phyloP scores from a whole-genome alignment of 805 yeast species.

The Deakozyma indianensis region DNA sequence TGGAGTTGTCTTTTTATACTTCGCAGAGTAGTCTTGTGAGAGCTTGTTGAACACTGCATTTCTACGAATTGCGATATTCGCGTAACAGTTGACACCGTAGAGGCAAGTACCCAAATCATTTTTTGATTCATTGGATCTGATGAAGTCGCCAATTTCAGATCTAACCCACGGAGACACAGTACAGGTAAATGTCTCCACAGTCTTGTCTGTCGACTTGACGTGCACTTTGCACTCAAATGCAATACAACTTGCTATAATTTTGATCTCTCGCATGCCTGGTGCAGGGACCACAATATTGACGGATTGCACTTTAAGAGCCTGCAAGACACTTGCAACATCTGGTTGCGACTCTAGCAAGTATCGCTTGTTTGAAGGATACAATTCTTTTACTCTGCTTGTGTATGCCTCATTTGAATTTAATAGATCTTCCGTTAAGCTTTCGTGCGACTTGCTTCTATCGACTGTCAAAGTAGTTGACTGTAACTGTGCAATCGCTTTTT shows the following conservation, averaged over 20 bases:
- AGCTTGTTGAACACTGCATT: not conserved
- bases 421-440: too few relatives aligned
- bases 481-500: not conserved
- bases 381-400: not conserved
- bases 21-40: not conserved
- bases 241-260: not conserved
- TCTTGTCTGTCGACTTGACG: not conserved
- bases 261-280: not conserved
- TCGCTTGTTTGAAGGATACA: not conserved
- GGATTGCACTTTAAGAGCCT: not conserved
- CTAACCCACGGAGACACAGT: not conserved
- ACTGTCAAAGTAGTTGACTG: not conserved
- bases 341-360: not conserved
- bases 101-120: conserved; percentile 1
- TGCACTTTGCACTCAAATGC: not conserved
- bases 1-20: not conserved
- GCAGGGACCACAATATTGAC: not conserved
- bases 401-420: not conserved
- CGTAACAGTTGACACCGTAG: not conserved
- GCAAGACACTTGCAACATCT: not conserved
- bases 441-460: not conserved
- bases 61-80: not conserved
- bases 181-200: not conserved
- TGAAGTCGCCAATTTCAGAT: conserved; percentile 1
- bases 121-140: not conserved